A percentile compares a stretch with the other conserved stretches of the same genome.
phyloP scores from a whole-genome alignment of 345 rosid genomes.

The Lumnitzera littorea region DNA sequence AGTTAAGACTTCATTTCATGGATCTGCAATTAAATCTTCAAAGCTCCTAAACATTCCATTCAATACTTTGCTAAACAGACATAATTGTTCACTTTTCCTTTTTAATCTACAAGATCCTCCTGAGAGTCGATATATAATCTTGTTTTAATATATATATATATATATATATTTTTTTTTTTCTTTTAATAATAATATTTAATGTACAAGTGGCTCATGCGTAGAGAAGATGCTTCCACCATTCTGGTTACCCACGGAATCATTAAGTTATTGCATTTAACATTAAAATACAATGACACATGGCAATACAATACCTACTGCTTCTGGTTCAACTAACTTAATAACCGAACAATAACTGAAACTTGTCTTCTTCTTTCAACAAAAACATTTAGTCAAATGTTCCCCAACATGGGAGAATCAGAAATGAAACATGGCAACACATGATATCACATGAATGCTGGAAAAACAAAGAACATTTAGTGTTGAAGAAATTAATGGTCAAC shows the following conservation, averaged over 20 bases:
- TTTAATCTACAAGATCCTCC: not conserved
- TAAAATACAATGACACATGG: not conserved
- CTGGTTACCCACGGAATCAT: not conserved
- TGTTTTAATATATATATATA: no score
- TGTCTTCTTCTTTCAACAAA: slow-evolving; percentile 2
- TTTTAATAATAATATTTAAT: no score
- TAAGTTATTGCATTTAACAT: not conserved
- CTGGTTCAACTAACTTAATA: slow-evolving; percentile 44
- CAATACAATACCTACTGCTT: not conserved
- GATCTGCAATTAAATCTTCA: no score
- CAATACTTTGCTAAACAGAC: no score
- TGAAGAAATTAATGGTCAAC: slow-evolving; percentile 16
- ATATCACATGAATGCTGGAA: slow-evolving; percentile 38
- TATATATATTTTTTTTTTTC: no score
- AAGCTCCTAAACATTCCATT: no score
- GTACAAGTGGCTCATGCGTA: slow-evolving; percentile 4
- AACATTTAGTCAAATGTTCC: slow-evolving; percentile 29
- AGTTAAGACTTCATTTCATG: no score
- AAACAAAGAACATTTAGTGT: not conserved
- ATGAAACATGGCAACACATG: slow-evolving; percentile 50
- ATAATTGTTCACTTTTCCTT: no score
- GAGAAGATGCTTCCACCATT: slow-evolving; percentile 6
- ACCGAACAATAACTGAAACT: slow-evolving; percentile 55
- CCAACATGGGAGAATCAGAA: slow-evolving; percentile 18
- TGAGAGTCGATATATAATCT: no score